Evolutionary conservation across 768 basidiomycete genomes (phyloP).

Genomic region (Lenzites betulinus): DNA sequence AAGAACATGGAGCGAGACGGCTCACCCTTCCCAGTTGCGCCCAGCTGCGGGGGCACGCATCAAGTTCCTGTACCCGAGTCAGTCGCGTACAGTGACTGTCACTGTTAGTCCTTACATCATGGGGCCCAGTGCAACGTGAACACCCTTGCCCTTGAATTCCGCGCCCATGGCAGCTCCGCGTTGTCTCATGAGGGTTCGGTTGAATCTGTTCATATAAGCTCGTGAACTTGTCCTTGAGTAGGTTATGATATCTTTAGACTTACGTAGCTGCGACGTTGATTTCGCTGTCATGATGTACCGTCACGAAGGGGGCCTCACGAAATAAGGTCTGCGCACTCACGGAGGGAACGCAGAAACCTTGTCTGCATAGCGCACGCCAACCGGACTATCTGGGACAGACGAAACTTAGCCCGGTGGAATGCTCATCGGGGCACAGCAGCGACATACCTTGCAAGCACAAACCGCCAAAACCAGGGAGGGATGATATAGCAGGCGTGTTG

Average conservation of each 20-base stretch:
- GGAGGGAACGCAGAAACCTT: slow-evolving; percentile 45
- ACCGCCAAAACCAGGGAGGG: slow-evolving; percentile 26
- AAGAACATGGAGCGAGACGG: slow-evolving; percentile 79
- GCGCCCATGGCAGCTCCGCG: slow-evolving; percentile 79
- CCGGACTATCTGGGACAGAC: slow-evolving; percentile 33
- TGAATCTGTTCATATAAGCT: slow-evolving; percentile 51
- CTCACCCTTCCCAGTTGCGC: slow-evolving; percentile 89
- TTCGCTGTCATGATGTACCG: slow-evolving; percentile 25
- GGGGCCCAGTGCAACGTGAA: slow-evolving; percentile 72
- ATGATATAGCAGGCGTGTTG: slow-evolving; percentile 27
- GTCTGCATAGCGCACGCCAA: slow-evolving; percentile 46
- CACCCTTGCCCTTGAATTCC: slow-evolving; percentile 83
- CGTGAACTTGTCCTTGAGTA: background rate
- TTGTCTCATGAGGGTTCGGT: slow-evolving; percentile 73
- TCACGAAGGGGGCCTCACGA: background rate
- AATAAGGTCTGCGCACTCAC: slow-evolving; percentile 11
- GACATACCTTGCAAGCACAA: slow-evolving; percentile 27
- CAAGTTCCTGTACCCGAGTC: slow-evolving; percentile 6
- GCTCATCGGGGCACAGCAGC: background rate
- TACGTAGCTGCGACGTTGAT: slow-evolving; percentile 74
- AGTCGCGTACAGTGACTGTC: slow-evolving; percentile 2
- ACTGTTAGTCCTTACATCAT: slow-evolving; percentile 71
- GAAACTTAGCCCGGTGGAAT: background rate
- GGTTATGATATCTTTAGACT: slow-evolving; percentile 26
- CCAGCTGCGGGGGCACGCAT: slow-evolving; percentile 56